phyloP scores from a whole-genome alignment of 768 basidiomycete species.

The Candolleomyces eurysporus region DNA sequence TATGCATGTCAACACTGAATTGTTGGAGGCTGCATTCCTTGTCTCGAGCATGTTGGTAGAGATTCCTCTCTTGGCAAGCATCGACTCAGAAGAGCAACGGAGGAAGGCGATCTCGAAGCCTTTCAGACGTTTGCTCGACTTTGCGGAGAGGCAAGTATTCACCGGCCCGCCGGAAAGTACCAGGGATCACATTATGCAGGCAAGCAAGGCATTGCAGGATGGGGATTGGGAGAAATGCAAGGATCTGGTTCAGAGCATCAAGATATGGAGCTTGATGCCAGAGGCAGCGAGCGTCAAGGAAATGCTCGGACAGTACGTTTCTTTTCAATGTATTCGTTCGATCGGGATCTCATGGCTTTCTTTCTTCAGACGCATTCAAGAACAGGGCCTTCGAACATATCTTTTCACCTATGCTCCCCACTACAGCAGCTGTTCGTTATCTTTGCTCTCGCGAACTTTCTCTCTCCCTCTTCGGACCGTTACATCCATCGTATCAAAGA shows the following conservation, averaged over 20 bases:
- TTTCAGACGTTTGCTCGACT: slow-evolving; percentile 92
- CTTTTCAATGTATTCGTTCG: slow-evolving; percentile 4
- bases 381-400: slow-evolving; percentile 95
- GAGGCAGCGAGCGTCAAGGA: slow-evolving; percentile 85
- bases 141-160: slow-evolving; percentile 96
- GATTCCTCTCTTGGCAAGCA: slow-evolving; percentile 91
- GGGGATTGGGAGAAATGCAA: slow-evolving; percentile 97
- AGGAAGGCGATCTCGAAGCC: slow-evolving; percentile 95
- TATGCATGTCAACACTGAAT: slow-evolving; percentile 98
- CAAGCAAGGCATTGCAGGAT: slow-evolving; percentile 91
- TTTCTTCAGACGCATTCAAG: slow-evolving; percentile 83
- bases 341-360: slow-evolving; percentile 7
- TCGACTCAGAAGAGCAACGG: slow-evolving; percentile 91
- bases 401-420: slow-evolving; percentile 96
- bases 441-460: slow-evolving; percentile 85
- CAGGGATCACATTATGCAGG: slow-evolving; percentile 98
- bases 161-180: slow-evolving; percentile 99
- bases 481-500: slow-evolving; percentile 90
- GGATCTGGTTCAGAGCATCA: slow-evolving; percentile 92
- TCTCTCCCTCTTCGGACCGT: slow-evolving; percentile 77
- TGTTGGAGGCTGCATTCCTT: slow-evolving; percentile 95
- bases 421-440: slow-evolving; percentile 88
- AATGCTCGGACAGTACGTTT: slow-evolving; percentile 84
- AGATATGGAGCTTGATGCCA: slow-evolving; percentile 97
- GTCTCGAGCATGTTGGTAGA: slow-evolving; percentile 99